Percentiles rank a stretch among this genome's conserved stretches.
Conservation (phyloP, 139 green algal species). For the Tetraselmis chui region DNA sequence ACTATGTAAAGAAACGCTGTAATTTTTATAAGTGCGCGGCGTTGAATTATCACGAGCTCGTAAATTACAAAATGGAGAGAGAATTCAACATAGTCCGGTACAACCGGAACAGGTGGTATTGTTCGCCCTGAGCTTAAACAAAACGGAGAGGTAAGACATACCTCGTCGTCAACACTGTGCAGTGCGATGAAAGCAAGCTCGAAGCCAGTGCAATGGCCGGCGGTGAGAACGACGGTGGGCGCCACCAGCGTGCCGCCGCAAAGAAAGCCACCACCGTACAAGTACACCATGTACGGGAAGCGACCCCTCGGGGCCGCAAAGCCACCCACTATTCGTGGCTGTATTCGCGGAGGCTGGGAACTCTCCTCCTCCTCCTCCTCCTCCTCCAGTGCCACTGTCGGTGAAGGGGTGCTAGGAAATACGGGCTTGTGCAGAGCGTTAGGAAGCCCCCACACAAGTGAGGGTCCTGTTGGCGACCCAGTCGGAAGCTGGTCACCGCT, state of each 20-base stretch:
- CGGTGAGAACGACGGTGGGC: slow-evolving; percentile 1
- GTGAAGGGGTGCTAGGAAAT: background rate
- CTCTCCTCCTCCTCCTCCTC: background rate
- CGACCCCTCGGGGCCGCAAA: background rate
- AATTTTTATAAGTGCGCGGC: no score
- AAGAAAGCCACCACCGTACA: background rate
- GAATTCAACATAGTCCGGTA: no score
- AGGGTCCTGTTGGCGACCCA: no score
- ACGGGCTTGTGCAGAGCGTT: background rate
- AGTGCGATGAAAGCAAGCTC: background rate
- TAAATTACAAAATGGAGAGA: no score
- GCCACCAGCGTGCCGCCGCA: slow-evolving; percentile 3
- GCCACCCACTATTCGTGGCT: slow-evolving; percentile 2
- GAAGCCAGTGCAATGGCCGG: background rate
- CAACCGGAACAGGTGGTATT: no score
- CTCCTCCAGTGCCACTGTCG: background rate
- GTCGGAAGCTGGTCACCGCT: background rate
- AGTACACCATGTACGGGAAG: slow-evolving; percentile 1
- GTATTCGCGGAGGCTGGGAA: background rate
- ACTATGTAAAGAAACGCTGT: no score
- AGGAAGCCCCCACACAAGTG: background rate
- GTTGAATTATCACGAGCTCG: no score
- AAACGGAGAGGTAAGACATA: no score
- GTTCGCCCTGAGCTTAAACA: no score
- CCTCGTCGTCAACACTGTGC: background rate